Evolutionary conservation across 148 eudicot genomes (phyloP).

Genomic region (Rhododendron molle): DNA sequence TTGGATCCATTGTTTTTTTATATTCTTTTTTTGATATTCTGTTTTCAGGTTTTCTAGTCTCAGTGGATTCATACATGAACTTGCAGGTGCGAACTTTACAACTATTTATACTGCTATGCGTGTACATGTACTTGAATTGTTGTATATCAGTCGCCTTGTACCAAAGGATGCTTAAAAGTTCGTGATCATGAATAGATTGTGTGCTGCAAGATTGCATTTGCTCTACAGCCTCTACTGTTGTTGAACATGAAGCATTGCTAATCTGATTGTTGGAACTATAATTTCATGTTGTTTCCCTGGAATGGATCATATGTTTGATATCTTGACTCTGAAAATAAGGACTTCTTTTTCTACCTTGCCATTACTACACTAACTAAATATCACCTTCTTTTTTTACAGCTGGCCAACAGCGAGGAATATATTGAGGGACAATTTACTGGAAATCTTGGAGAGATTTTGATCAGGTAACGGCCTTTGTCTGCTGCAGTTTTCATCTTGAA

Average conservation of each 20-base stretch:
- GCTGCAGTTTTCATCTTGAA: not conserved
- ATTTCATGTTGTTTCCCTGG: not conserved
- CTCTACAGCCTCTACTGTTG: not conserved
- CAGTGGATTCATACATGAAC: slow-evolving; percentile 78
- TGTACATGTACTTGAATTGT: not conserved
- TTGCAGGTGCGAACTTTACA: slow-evolving; percentile 33
- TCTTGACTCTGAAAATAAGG: not conserved
- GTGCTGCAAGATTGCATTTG: not conserved
- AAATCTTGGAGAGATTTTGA: slow-evolving; percentile 92
- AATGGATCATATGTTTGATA: not conserved
- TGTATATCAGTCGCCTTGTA: not conserved
- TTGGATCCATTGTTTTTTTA: not conserved
- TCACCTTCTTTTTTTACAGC: slow-evolving; percentile 30
- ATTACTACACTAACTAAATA: not conserved
- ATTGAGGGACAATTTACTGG: slow-evolving; percentile 85
- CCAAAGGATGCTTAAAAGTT: not conserved
- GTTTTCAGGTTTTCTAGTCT: slow-evolving; percentile 54
- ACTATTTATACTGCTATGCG: not conserved
- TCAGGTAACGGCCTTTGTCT: slow-evolving; percentile 45
- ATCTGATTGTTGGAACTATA: not conserved
- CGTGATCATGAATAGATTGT: not conserved
- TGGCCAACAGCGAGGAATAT: slow-evolving; percentile 83
- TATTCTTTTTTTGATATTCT: not conserved
- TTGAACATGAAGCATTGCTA: not conserved
- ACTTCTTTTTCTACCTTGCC: not conserved